Conservation (phyloP, 1,139 yeast genomes). For the Suhomyces coccinellae region DNA sequence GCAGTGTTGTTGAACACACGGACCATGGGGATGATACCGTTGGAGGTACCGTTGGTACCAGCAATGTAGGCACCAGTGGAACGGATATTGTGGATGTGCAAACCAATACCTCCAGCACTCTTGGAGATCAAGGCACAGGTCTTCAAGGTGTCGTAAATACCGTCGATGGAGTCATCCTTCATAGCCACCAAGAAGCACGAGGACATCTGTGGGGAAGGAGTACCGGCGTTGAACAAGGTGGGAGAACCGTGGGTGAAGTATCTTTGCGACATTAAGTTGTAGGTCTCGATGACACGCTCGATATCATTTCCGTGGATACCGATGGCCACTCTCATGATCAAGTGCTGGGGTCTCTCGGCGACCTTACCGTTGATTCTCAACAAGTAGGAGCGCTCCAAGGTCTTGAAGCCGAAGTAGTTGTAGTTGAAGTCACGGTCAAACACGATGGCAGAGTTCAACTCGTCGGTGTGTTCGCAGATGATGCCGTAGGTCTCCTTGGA, state of each 20-base stretch:
- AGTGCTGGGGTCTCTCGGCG: conserved; percentile 89
- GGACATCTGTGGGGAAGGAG: conserved; percentile 48
- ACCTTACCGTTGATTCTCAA: conserved; percentile 68
- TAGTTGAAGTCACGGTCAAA: conserved; percentile 82
- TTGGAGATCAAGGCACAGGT: conserved; percentile 57
- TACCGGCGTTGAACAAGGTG: conserved; percentile 55
- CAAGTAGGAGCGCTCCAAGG: conserved; percentile 80
- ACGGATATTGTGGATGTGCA: conserved; percentile 56
- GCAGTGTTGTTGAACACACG: conserved; percentile 61
- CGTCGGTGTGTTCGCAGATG: conserved; percentile 65
- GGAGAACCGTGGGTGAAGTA: conserved; percentile 59
- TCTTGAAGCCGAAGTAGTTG: conserved; percentile 85
- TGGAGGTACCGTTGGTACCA: conserved; percentile 56
- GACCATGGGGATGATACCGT: conserved; percentile 59
- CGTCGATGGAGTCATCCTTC: conserved; percentile 61
- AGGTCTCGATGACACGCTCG: conserved; percentile 71
- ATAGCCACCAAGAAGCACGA: conserved; percentile 58
- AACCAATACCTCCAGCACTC: conserved; percentile 60
- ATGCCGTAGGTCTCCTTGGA: conserved; percentile 67
- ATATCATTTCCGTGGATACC: conserved; percentile 84
- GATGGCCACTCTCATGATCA: conserved; percentile 85
- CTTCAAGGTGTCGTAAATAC: conserved; percentile 55
- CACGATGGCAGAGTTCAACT: conserved; percentile 72
- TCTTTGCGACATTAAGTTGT: conserved; percentile 57
- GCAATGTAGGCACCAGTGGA: conserved; percentile 52